phyloP scores from a whole-genome alignment of 75 land plant species.

The Cupressus sempervirens region DNA sequence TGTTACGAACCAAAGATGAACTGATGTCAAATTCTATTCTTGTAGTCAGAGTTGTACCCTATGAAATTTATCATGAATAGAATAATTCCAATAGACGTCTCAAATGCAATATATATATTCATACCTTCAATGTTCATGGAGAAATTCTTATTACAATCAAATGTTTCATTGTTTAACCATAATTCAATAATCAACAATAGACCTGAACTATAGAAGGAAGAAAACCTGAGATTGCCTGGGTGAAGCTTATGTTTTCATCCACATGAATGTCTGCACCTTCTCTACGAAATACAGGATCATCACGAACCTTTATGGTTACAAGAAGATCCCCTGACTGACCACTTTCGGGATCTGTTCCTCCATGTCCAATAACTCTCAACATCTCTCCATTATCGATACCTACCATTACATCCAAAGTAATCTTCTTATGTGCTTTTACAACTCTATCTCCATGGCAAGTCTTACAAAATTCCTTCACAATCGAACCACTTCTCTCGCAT shows the following conservation, averaged over 20 bases:
- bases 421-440: constrained; percentile 49
- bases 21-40: no score
- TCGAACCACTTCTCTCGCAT: constrained; percentile 78
- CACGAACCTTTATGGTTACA: constrained; percentile 67
- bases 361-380: constrained; percentile 62
- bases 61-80: no score
- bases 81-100: no score
- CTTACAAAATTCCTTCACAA: constrained; percentile 66
- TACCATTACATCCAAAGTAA: constrained; percentile 68
- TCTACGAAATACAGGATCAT: constrained; percentile 88
- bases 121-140: no score
- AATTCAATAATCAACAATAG: no score
- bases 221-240: no score
- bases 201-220: no score
- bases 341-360: constrained; percentile 89
- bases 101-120: no score
- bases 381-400: constrained; percentile 63
- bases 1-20: no score
- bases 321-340: constrained; percentile 84
- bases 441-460: constrained; percentile 65
- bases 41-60: no score
- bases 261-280: constrained; percentile 91
- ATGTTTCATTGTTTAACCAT: no score
- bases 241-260: constrained; percentile 68
- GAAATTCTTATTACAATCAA: no score